Conservation (phyloP, 2,329 filamentous ascomycete genomes). For the Penicillium sp. region DNA sequence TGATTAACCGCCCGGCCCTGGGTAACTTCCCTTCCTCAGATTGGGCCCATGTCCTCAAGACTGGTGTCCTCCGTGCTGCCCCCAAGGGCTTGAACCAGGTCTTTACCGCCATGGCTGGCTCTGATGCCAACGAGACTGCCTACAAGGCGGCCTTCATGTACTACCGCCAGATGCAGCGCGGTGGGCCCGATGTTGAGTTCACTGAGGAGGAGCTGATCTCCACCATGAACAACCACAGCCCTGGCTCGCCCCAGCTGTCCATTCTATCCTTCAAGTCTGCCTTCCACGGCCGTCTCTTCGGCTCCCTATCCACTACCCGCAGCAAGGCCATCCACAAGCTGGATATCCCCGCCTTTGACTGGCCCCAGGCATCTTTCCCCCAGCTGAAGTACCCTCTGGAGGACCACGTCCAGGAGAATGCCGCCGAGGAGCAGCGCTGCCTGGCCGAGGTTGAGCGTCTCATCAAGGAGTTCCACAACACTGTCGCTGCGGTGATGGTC, state of each 20-base stretch:
- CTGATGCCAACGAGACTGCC: conserved; percentile 89
- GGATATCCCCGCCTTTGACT: conserved; percentile 92
- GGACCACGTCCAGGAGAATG: conserved; percentile 75
- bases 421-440: conserved; percentile 74
- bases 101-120: conserved; percentile 85
- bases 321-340: conserved; percentile 94
- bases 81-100: conserved; percentile 71
- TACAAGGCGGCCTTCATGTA: conserved; percentile 97
- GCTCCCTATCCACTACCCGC: conserved; percentile 80
- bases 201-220: conserved; percentile 70
- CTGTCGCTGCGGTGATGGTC: conserved; percentile 76
- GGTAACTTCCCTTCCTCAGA: conserved; percentile 87
- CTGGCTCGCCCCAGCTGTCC: conserved; percentile 74
- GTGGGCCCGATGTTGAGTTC: conserved; percentile 58
- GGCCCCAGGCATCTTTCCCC: conserved; percentile 88
- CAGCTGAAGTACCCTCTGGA: conserved; percentile 82
- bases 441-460: conserved; percentile 80
- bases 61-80: conserved; percentile 74
- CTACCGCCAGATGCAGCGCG: conserved; percentile 76
- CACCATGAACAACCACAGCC: conserved; percentile 76
- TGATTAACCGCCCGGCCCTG: conserved; percentile 86
- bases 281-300: conserved; percentile 90
- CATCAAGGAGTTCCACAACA: conserved; percentile 73
- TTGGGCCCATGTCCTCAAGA: conserved; percentile 74
- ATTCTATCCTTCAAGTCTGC: conserved; percentile 85